These are phyloP conservation scores for Eucalyptus decipiens DNA, from an alignment of 345 rosid genomes.

Conservation along the genomic window DNA sequence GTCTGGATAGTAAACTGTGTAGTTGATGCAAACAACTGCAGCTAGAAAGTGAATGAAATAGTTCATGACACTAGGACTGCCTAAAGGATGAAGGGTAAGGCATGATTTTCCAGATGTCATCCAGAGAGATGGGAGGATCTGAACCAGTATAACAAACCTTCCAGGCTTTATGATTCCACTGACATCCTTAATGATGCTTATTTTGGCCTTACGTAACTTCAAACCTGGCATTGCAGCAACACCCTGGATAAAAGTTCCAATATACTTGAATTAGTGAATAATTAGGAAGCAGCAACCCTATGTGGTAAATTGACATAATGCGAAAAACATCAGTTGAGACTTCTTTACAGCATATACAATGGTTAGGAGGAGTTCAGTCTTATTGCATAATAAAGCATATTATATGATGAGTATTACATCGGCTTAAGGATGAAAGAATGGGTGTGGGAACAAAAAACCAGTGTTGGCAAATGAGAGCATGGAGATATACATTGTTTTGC, in stretches of 20 bases:
- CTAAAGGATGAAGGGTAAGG: not conserved
- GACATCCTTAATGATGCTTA: conserved; percentile 35
- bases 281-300: not conserved
- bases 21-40: not conserved
- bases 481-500: not conserved
- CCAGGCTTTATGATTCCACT: conserved; percentile 53
- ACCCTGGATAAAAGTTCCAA: conserved; percentile 13
- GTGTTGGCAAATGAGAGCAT: not conserved
- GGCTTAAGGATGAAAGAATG: not conserved
- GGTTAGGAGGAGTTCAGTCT: not conserved
- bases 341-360: not conserved
- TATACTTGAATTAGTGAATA: not conserved
- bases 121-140: not conserved
- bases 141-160: conserved; percentile 22
- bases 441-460: not conserved
- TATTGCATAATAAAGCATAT: not conserved
- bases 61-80: not conserved
- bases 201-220: conserved; percentile 26
- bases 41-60: not conserved
- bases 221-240: conserved; percentile 20
- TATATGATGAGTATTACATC: not conserved
- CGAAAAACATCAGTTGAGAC: not conserved
- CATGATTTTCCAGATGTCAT: not conserved
- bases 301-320: not conserved
- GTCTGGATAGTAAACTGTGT: not conserved